Evolutionary conservation across 306 rosid genomes (phyloP).

Genomic region (Inga laurina): DNA sequence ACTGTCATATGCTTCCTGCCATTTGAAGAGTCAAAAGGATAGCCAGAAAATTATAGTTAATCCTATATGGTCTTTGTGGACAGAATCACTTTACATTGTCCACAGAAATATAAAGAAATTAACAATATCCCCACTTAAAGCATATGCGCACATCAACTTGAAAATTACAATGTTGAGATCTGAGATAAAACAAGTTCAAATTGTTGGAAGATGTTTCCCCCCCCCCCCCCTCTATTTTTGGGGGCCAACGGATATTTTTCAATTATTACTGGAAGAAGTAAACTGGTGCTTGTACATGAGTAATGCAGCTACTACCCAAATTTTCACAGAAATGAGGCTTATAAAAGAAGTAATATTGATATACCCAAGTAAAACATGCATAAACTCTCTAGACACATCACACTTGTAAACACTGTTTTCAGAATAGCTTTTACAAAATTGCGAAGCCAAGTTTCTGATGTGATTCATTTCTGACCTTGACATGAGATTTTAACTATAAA

Average conservation of each 20-base stretch:
- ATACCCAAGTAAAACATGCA: not conserved
- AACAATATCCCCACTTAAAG: slow-evolving; percentile 2
- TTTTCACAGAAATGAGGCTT: not conserved
- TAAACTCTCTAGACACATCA: not conserved
- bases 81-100: not conserved
- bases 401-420: not conserved
- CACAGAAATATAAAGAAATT: slow-evolving; percentile 17
- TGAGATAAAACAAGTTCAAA: not conserved
- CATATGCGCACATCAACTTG: not conserved
- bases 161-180: not conserved
- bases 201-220: not conserved
- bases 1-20: slow-evolving; percentile 93
- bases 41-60: slow-evolving; percentile 5
- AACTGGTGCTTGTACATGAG: not conserved
- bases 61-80: slow-evolving; percentile 5
- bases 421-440: slow-evolving; percentile 11
- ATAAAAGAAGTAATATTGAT: slow-evolving; percentile 7
- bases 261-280: slow-evolving; percentile 4
- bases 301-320: not conserved
- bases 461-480: slow-evolving; percentile 1
- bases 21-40: slow-evolving; percentile 31
- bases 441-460: not conserved
- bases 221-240: not conserved
- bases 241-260: not conserved
- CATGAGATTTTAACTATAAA: not conserved